Evolutionary conservation across 768 basidiomycete genomes (phyloP), one percentile per base, ranked within the genome.

Genomic region (Mrakia gelida): DNA sequence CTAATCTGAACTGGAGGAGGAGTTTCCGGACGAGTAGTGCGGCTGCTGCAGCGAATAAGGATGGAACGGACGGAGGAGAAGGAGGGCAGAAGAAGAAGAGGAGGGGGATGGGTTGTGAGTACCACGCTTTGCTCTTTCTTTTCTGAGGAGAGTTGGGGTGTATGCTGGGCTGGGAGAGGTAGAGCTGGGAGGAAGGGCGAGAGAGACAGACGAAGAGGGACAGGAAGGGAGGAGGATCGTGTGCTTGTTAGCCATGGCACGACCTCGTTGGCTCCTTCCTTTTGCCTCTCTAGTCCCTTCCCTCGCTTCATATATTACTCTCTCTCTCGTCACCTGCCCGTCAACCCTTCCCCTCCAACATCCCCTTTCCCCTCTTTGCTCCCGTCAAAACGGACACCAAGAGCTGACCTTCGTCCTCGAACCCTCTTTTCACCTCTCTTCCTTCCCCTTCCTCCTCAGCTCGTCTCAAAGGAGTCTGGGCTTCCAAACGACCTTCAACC

Each of bases 21-120:
- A 52, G 63, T 15, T 78, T 78, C 71, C 30, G 77, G 52, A 65
- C 73, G n/a, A 38, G 38, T 38, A n/a, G n/a, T n/a, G n/a, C n/a
- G n/a, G n/a, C n/a, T n/a, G 56, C 77, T 6, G 32, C 59, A 32
- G 38, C 38, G 52, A 73, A 65, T n/a, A 61, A 74, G 61, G 67
- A 61, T 13, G 61, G 67, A 28, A 15, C 21, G 38, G 34, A 26
- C 32, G 41, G 8, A 52, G 59, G 15, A 63, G 38, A 18, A n/a
- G n/a, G n/a, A n/a, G n/a, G n/a, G n/a, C 49, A 77, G 49, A 78
- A 78, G 73, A 74, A 65, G 45, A 78, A 74, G 68, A 49, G 77
- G 28, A 59, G 77, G 21, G 77, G 71, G 5, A 73, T 78, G 49
- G 71, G 77, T 15, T 78, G 77, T 75, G 68, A 70, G 77, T 77